These are phyloP conservation scores for Lippia alba DNA, from an alignment of 305 asterid genomes.

Conservation along the genomic window DNA sequence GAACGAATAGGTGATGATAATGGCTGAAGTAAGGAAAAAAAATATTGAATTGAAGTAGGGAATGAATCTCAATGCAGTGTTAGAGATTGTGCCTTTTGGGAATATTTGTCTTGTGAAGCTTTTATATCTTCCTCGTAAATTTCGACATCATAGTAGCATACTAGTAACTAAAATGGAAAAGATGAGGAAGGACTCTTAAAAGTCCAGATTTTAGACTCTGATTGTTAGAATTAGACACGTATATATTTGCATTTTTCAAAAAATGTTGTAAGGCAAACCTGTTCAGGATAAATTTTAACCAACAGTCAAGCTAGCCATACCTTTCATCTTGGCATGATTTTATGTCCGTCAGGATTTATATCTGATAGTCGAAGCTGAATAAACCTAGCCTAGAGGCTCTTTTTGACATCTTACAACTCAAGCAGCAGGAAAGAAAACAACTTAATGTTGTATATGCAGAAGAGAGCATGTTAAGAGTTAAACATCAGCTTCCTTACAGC, in stretches of 20 bases:
- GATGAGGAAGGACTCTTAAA: neutral
- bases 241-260: neutral
- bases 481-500: conserved; percentile 13
- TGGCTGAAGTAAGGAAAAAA: neutral
- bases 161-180: neutral
- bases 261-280: neutral
- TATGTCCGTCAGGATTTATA: conserved; percentile 1
- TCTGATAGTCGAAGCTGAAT: too few species aligned
- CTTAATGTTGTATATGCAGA: conserved; percentile 14
- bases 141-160: conserved; percentile 10
- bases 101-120: conserved; percentile 1
- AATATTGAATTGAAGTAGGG: neutral
- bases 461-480: conserved; percentile 2
- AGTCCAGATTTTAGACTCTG: neutral
- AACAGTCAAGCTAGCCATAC: neutral
- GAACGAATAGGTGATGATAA: neutral
- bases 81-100: neutral
- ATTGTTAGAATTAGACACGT: neutral
- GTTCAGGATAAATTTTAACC: neutral
- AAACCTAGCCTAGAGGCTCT: conserved; percentile 14
- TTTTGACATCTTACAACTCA: conserved; percentile 6
- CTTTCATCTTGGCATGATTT: conserved; percentile 6
- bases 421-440: conserved; percentile 8
- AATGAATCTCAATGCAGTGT: neutral
- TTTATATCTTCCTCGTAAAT: conserved; percentile 11